Base-by-base conservation (phyloP, 2,329 filamentous ascomycete genomes). In the Alternaria gansuensis region DNA sequence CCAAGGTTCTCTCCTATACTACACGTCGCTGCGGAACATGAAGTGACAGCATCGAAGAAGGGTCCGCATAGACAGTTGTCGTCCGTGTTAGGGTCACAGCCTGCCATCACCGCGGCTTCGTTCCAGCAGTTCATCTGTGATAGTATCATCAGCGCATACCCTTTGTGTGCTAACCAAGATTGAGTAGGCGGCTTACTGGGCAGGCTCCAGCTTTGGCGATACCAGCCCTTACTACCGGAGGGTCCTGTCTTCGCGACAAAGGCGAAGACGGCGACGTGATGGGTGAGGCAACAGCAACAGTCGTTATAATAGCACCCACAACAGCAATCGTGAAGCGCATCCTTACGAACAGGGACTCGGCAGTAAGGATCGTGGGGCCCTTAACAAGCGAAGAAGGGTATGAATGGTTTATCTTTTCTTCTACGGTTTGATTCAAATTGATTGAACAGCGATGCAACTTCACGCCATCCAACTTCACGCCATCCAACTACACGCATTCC, bases 61-160 rank as follows among this genome's bases (percentile, higher is more conserved):
- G 61, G 54, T 7, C 73, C 74, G 48, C 74, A 77, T 24, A 76
- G 48, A 44, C 74, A 77, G 8, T 60, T 60, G 17, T 77, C 72
- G 57, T 71, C 68, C 17, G 24, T 43, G 24, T 75, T 72, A 4
- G 74, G 74, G 46, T 77, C 72, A 53, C 74, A 77, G 3, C 51
- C 56, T 28, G 69, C 71, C 34, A 60, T 46, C 29, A 51, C 67
- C 21, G 68, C 73, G 4, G 67, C 67, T 57, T 75, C 68, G 39
- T 76, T 74, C 73, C 73, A 77, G 57, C 74, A 77, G 31, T 73
- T 65, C 52, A 60, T 62, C 74, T 76, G 43, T 29, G 26, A 10
- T 6, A 10, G 10, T 36, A 2, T 40, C 10, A 46, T 66, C 29
- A 70, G 62, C 24, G 21, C 33, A n/a, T 28, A 29, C 23, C 29